Evolutionary conservation across 495 filamentous ascomycete genomes (phyloP).

Genomic region (Antarctomyces pellizariae): DNA sequence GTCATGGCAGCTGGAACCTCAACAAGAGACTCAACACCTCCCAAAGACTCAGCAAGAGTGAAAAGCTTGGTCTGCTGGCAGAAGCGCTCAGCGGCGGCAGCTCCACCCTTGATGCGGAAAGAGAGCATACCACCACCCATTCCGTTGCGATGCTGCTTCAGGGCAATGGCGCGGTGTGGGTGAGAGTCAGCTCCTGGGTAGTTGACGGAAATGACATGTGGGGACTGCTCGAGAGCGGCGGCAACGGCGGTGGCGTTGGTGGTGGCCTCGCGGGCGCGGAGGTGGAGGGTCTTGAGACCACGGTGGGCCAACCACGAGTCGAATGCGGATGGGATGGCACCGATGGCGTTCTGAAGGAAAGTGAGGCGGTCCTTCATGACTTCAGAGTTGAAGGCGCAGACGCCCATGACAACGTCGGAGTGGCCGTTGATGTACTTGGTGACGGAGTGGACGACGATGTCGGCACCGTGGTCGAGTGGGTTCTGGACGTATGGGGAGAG

Average conservation of each 20-base stretch:
- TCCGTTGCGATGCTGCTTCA: slow-evolving; percentile 79
- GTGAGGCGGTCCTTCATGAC: slow-evolving; percentile 48
- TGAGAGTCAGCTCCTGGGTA: slow-evolving; percentile 84
- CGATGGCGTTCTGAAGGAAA: slow-evolving; percentile 95
- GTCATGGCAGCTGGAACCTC: slow-evolving; percentile 92
- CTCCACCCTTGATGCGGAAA: slow-evolving; percentile 84
- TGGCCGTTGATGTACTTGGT: slow-evolving; percentile 99
- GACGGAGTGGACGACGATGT: slow-evolving; percentile 97
- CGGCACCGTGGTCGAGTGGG: slow-evolving; percentile 80
- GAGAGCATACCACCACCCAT: slow-evolving; percentile 95
- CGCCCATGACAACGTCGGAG: slow-evolving; percentile 93
- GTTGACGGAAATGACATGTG: slow-evolving; percentile 69
- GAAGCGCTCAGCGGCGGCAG: slow-evolving; percentile 69
- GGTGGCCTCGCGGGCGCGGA: slow-evolving; percentile 66
- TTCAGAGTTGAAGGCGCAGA: slow-evolving; percentile 82
- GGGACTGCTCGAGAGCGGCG: slow-evolving; percentile 49
- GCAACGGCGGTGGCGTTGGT: slow-evolving; percentile 65
- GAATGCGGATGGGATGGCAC: slow-evolving; percentile 74
- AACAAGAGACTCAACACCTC: slow-evolving; percentile 77
- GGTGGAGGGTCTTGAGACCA: slow-evolving; percentile 87
- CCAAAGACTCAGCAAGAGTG: slow-evolving; percentile 80
- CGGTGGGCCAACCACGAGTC: slow-evolving; percentile 99
- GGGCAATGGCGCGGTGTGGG: slow-evolving; percentile 59
- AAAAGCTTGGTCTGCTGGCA: slow-evolving; percentile 77
- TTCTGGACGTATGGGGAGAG: slow-evolving; percentile 91